Evolutionary conservation across 129 eudicot genomes (phyloP), one percentile per base, ranked within the genome.

Genomic region (Flaveria trinervia): DNA sequence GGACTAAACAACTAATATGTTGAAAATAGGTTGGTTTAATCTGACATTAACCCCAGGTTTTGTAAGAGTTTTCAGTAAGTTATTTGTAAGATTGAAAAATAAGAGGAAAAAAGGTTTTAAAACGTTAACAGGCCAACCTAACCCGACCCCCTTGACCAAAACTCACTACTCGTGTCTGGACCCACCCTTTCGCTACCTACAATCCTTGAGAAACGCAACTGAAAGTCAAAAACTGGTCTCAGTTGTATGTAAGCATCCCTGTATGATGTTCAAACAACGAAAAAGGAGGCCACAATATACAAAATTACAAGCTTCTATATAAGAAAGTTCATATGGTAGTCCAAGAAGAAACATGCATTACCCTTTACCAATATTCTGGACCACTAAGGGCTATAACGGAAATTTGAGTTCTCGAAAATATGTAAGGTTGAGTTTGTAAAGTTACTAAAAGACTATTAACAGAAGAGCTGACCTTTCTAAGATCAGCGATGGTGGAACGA

Each of bases 401-500:
- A 51, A 59, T 57, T 69, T 69, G 46, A 56, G 20, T 41, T 77
- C 68, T 70, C 17, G 14, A 77, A 39, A 45, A 78, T 74, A 76
- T 70, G 43, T 77, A 45, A 77, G 67, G 56, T 83, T 44, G 61
- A 54, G 83, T 70, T 83, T 79, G 51, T 60, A 76, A 85, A 76
- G 76, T 79, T 78, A 33, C 68, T 23, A 76, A 60, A 74, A 59
- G 61, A 26, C 64, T 69, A 79, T 74, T 65, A 82, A 71, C 68
- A 65, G 59, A 44, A 41, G 26, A 17, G 46, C 70, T 25, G 45
- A 41, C 46, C 68, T 71, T 61, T 72, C 51, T 77, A 86, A 39
- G 79, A 80, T 85, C 85, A 59, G 73, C 79, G 65, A 68, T 26
- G 81, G 16, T 25, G 71, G 69, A 65, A 44, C 61, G 89, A 72